A percentile compares a stretch with the other conserved stretches of the same genome.
These are phyloP conservation scores for Ophiostoma angusticollis DNA, from an alignment of 2,329 filamentous ascomycete genomes.

Conservation along the genomic window DNA sequence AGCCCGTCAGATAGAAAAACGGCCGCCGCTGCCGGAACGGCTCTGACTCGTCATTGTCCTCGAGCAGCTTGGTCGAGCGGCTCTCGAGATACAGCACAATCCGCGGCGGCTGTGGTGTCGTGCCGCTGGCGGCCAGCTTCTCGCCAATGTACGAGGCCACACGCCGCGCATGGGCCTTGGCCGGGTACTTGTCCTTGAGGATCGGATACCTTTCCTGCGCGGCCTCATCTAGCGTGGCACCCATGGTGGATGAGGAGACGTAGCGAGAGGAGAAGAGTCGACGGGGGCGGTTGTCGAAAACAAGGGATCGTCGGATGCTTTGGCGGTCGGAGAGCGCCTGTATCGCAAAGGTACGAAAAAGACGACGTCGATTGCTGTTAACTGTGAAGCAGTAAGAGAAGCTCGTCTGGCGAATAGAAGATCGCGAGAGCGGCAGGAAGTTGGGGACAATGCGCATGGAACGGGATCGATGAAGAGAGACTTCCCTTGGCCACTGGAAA, in stretches of 20 bases:
- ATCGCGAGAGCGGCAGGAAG: too few relatives aligned
- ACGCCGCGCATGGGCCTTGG: constrained; percentile 71
- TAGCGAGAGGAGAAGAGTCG: not conserved
- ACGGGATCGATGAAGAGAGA: too few relatives aligned
- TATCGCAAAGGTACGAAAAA: too few relatives aligned
- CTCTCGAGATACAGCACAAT: constrained; percentile 84
- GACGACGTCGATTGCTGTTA: too few relatives aligned
- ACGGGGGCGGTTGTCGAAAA: not conserved
- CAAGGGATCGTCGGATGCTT: not conserved
- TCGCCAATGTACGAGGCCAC: constrained; percentile 68
- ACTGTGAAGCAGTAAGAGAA: too few relatives aligned
- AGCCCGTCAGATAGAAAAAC: constrained; percentile 93
- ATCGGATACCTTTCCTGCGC: too few relatives aligned
- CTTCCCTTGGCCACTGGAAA: too few relatives aligned
- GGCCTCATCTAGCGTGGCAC: too few relatives aligned
- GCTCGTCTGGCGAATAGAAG: too few relatives aligned
- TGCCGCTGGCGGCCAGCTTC: constrained; percentile 43
- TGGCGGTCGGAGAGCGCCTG: too few relatives aligned
- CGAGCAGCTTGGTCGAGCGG: constrained; percentile 65
- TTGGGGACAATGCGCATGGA: too few relatives aligned
- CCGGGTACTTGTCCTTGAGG: constrained; percentile 58
- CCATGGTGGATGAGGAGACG: not conserved
- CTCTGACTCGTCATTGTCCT: constrained; percentile 76
- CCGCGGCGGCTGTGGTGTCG: constrained; percentile 27
- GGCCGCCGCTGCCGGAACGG: constrained; percentile 80